Evolutionary conservation across 257 asterid species (phyloP), one percentile per base, ranked within the genome.

Genomic region (Plantago elongata): DNA sequence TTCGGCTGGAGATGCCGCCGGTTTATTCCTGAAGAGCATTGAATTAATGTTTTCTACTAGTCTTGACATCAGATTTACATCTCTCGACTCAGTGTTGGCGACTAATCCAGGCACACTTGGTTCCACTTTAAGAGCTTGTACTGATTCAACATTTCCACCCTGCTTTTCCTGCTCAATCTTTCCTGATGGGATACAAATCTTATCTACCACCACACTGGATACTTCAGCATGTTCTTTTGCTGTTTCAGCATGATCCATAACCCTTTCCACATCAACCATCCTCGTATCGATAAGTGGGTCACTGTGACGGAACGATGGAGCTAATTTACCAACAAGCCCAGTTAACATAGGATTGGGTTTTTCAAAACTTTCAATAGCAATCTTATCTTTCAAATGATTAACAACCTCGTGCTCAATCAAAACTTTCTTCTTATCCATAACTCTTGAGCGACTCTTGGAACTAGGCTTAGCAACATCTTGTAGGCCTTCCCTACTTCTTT

Each of bases 401-500:
- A 67, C 34, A 15, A 40, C 62, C 77, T 67, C 78, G 64, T 44
- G 75, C 48, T 60, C 78, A 74, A 67, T 29, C 73, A 18, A 60
- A 27, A 43, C 57, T 57, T 73, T 73, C 68, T 58, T 61, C 55
- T 62, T 68, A 61, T 71, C 78, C 70, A 43, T 61, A 66, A 70
- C 75, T 63, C 75, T 80, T 56, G 40, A 52, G 76, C 65, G 42
- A 56, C 75, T 68, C 54, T 60, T 69, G 46, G 77, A 58, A 67
- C 78, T 72, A 29, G 72, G 73, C 58, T 71, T 80, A 50, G 75
- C 62, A 56, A 71, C 65, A 72, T 69, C 72, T 66, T 46, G 78
- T 61, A 44, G 46, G 65, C 83, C 65, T 54, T 79, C 84, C 37
- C 58, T 80, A 75, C 81, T 82, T 62, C 81, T 82, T 62, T 88